Evolutionary conservation across 176 grass and related monocot species (phyloP).

Genomic region (Oryza rufipogon): DNA sequence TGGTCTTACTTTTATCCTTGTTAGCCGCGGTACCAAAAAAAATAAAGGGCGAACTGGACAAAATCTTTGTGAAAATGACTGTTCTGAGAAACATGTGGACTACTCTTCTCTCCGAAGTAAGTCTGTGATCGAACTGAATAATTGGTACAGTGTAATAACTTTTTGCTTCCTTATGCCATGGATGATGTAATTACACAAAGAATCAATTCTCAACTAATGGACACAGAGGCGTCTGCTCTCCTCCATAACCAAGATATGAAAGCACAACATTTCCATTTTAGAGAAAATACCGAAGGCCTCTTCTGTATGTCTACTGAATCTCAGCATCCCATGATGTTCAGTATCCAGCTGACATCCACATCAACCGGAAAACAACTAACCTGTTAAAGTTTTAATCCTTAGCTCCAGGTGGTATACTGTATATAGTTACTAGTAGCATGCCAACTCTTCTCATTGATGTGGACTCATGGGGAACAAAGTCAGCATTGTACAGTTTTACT

Average conservation of each 20-base stretch:
- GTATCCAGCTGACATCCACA: background rate
- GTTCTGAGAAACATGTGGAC: constrained; percentile 25
- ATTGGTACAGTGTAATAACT: constrained; percentile 18
- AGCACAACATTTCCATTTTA: background rate
- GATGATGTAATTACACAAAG: constrained; percentile 19
- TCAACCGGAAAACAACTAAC: background rate
- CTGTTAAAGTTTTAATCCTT: background rate
- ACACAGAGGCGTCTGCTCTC: background rate
- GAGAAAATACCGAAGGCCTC: background rate
- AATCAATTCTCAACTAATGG: background rate
- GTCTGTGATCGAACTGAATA: constrained; percentile 13
- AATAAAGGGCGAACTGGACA: constrained; percentile 40
- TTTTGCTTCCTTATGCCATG: background rate
- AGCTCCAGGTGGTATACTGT: constrained; percentile 7
- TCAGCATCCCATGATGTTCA: constrained; percentile 4
- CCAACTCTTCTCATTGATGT: background rate
- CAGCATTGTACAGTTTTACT: background rate
- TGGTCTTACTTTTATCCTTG: constrained; percentile 65
- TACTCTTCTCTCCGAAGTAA: constrained; percentile 55
- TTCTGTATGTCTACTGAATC: background rate
- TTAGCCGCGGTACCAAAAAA: constrained; percentile 64
- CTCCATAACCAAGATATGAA: constrained; percentile 3
- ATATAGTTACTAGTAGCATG: background rate
- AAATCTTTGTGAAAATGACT: constrained; percentile 41
- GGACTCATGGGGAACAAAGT: background rate